Percentiles rank a stretch among this genome's conserved stretches.
phyloP scores from a whole-genome alignment of 1,284 basidiomycete genomes.

The Cystobasidiaceae sp. region DNA sequence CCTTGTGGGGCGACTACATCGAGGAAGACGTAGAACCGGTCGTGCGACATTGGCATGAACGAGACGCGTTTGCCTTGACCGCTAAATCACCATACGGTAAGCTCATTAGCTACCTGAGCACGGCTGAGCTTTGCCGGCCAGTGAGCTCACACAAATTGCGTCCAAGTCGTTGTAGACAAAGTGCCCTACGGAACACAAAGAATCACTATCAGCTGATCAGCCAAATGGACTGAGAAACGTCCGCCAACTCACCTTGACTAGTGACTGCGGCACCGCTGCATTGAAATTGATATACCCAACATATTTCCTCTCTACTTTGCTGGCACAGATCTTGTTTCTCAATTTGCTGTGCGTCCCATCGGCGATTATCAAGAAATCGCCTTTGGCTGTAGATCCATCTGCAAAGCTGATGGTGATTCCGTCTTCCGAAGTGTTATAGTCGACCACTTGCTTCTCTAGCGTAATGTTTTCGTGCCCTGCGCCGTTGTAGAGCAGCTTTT shows the following conservation, averaged over 20 bases:
- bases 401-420: conserved; percentile 22
- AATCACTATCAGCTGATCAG: not conserved
- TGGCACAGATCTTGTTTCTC: conserved; percentile 27
- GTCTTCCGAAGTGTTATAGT: conserved; percentile 8
- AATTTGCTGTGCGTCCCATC: conserved; percentile 28
- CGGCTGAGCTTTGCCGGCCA: too few relatives aligned
- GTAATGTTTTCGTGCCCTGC: conserved; percentile 12
- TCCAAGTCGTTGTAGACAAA: conserved; percentile 12
- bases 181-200: conserved; percentile 4
- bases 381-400: conserved; percentile 6
- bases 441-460: conserved; percentile 19
- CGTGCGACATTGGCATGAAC: conserved; percentile 27
- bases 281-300: conserved; percentile 35
- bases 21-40: conserved; percentile 28
- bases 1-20: conserved; percentile 23
- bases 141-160: conserved; percentile 28
- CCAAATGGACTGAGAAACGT: not conserved
- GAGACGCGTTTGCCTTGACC: conserved; percentile 32
- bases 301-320: conserved; percentile 21
- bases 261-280: conserved; percentile 20
- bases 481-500: conserved; percentile 26
- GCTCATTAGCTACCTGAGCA: too few relatives aligned
- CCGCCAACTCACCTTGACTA: conserved; percentile 8
- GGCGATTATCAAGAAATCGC: conserved; percentile 29
- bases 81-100: not conserved